phyloP scores from a whole-genome alignment of 2,329 filamentous ascomycete genomes.

The Colletotrichum echinochloae region DNA sequence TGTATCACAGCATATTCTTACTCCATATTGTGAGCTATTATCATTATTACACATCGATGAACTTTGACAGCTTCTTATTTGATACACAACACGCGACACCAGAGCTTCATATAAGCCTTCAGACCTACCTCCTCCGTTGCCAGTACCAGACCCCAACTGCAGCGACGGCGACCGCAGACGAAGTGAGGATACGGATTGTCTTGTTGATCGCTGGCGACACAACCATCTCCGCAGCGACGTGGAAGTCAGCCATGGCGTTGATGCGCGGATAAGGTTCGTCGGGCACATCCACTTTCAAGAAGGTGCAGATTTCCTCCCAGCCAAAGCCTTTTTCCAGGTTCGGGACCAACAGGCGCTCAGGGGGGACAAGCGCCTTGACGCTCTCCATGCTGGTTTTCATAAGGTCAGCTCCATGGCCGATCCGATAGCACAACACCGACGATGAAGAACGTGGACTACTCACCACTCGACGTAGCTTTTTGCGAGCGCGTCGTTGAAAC shows the following conservation, averaged over 20 bases:
- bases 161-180: constrained; percentile 11
- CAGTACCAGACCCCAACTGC: constrained; percentile 29
- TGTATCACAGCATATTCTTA: too few relatives aligned
- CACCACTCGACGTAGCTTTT: constrained; percentile 32
- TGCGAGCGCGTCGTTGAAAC: constrained; percentile 23
- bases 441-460: not conserved
- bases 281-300: constrained; percentile 48
- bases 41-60: not conserved
- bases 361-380: constrained; percentile 44
- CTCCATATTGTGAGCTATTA: too few relatives aligned
- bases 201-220: constrained; percentile 34
- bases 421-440: not conserved
- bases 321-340: constrained; percentile 52
- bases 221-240: constrained; percentile 35
- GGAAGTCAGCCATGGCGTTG: constrained; percentile 37
- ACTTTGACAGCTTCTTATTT: not conserved
- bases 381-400: constrained; percentile 42
- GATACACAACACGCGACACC: too few relatives aligned
- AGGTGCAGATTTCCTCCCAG: constrained; percentile 52
- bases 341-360: constrained; percentile 46
- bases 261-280: constrained; percentile 46
- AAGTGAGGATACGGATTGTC: constrained; percentile 24
- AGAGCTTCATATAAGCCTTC: too few relatives aligned
- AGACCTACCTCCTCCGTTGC: constrained; percentile 12
- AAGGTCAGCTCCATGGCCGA: not conserved